These are phyloP conservation scores for Neofusicoccum parvum DNA, from an alignment of 2,329 filamentous ascomycete genomes.

Conservation along the genomic window DNA sequence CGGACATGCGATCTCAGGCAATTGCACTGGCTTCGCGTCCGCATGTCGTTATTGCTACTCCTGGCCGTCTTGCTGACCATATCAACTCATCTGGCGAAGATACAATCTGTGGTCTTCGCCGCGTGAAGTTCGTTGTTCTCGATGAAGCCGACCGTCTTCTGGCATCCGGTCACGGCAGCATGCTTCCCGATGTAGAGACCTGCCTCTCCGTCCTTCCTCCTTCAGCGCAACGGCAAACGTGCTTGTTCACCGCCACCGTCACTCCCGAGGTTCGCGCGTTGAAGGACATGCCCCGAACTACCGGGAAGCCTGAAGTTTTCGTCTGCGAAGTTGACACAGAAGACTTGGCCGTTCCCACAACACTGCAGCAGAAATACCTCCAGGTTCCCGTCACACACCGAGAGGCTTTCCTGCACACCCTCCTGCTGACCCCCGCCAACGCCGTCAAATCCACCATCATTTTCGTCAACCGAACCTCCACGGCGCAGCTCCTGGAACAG, in stretches of 20 bases:
- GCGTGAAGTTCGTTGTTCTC: slow-evolving; percentile 83
- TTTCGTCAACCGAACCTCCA: slow-evolving; percentile 90
- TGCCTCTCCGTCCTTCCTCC: slow-evolving; percentile 82
- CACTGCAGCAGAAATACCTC: slow-evolving; percentile 80
- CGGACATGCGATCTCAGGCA: slow-evolving; percentile 90
- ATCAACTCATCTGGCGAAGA: slow-evolving; percentile 89
- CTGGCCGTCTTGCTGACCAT: slow-evolving; percentile 89
- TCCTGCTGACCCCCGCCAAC: slow-evolving; percentile 79
- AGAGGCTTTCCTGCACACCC: slow-evolving; percentile 90
- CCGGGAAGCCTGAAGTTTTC: slow-evolving; percentile 75
- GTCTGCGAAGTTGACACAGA: slow-evolving; percentile 83
- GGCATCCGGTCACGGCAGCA: slow-evolving; percentile 73
- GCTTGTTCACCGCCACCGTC: slow-evolving; percentile 94
- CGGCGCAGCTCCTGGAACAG: slow-evolving; percentile 86
- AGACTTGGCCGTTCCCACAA: slow-evolving; percentile 74
- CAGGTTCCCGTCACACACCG: slow-evolving; percentile 89
- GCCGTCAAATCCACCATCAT: slow-evolving; percentile 78
- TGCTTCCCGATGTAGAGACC: slow-evolving; percentile 92
- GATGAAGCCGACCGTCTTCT: slow-evolving; percentile 95
- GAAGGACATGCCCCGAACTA: slow-evolving; percentile 72
- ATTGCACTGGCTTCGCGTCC: slow-evolving; percentile 79
- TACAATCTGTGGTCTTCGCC: slow-evolving; percentile 77
- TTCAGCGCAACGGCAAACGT: slow-evolving; percentile 78
- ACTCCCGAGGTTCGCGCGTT: slow-evolving; percentile 88
- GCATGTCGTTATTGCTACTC: slow-evolving; percentile 92